A percentile compares a stretch with the other conserved stretches of the same genome.
Conservation (phyloP, 1,139 yeast genomes). For the Scheffersomyces titani region DNA sequence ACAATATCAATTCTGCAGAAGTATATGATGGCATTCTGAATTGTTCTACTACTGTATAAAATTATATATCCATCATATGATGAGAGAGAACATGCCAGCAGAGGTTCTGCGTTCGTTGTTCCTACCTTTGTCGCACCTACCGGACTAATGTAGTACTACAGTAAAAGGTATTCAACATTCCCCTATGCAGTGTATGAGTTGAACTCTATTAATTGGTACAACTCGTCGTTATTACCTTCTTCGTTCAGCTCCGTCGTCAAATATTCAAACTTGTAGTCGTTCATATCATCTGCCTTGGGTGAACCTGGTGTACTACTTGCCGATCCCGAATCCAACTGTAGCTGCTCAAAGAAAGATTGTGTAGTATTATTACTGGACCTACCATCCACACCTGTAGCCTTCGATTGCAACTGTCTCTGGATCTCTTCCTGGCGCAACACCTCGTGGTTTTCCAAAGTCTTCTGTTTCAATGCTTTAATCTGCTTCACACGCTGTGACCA, state of each 20-base stretch:
- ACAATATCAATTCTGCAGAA: too few relatives aligned
- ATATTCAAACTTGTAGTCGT: constrained; percentile 20
- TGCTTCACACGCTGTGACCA: constrained; percentile 72
- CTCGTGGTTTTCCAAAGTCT: constrained; percentile 34
- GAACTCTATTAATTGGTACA: constrained; percentile 43
- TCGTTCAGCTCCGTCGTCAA: constrained; percentile 4
- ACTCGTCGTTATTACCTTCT: constrained; percentile 23
- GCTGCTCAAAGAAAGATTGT: constrained; percentile 30
- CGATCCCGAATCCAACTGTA: constrained; percentile 17
- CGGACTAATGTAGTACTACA: too few relatives aligned
- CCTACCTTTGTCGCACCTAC: too few relatives aligned
- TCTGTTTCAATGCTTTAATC: constrained; percentile 48
- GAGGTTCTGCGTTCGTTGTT: too few relatives aligned
- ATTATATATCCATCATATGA: too few relatives aligned
- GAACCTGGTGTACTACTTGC: constrained; percentile 1
- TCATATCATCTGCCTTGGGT: constrained; percentile 7
- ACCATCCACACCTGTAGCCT: constrained; percentile 6
- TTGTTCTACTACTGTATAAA: too few relatives aligned
- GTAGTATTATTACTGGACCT: constrained; percentile 21
- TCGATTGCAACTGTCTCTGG: constrained; percentile 3
- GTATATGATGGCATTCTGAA: too few relatives aligned
- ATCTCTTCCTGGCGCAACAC: constrained; percentile 24
- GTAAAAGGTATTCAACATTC: not conserved
- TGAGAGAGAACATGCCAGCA: too few relatives aligned
- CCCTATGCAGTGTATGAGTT: constrained; percentile 38